These are phyloP conservation scores for Penicillium sp. DNA, from an alignment of 2,329 filamentous ascomycete species.

Conservation along the genomic window DNA sequence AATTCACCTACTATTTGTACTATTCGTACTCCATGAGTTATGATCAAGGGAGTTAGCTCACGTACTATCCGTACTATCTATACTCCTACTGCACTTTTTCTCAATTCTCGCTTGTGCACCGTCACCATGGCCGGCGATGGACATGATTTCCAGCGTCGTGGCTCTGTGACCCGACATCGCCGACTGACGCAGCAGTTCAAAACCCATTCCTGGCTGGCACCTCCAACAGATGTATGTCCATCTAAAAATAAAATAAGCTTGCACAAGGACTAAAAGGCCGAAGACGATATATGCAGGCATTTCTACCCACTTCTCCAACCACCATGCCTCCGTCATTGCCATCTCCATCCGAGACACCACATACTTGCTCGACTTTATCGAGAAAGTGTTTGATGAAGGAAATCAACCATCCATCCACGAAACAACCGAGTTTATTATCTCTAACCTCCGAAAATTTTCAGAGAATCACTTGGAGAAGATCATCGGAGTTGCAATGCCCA, in stretches of 20 bases:
- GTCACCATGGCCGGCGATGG: constrained; percentile 6
- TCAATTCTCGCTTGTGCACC: background rate
- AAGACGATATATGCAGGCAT: constrained; percentile 43
- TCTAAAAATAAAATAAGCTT: background rate
- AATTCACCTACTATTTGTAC: no score
- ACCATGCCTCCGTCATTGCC: constrained; percentile 54
- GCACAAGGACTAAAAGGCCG: constrained; percentile 2
- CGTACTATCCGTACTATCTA: no score
- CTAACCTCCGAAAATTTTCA: constrained; percentile 55
- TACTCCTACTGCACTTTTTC: no score
- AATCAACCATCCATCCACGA: constrained; percentile 39
- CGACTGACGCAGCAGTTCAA: constrained; percentile 29
- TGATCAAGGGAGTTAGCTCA: no score
- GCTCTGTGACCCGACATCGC: constrained; percentile 33
- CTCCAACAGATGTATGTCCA: constrained; percentile 35
- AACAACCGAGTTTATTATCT: constrained; percentile 57
- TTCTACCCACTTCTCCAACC: constrained; percentile 30
- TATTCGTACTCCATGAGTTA: background rate
- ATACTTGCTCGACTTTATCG: constrained; percentile 68
- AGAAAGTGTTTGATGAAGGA: constrained; percentile 52
- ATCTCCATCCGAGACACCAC: constrained; percentile 68
- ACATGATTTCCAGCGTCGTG: constrained; percentile 18
- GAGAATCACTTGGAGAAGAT: constrained; percentile 66
- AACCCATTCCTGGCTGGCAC: constrained; percentile 34
- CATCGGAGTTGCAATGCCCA: constrained; percentile 65